Base-by-base conservation (phyloP, 495 filamentous ascomycete species). In the Podospora pseudopauciseta region DNA sequence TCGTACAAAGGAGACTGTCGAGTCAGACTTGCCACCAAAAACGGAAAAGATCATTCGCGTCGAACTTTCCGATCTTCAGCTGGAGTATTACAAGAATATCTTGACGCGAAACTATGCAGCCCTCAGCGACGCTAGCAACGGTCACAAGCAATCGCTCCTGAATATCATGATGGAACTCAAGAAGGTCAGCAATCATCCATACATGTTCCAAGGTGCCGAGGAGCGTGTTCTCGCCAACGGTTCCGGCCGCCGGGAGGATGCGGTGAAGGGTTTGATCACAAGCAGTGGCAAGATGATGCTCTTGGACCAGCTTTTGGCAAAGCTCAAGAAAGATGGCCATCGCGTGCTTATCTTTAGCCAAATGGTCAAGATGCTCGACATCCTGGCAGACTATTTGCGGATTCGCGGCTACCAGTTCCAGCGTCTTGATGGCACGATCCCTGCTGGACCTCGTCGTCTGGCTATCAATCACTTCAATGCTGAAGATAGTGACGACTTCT, bases 151-250 rank as follows among this genome's bases (percentile, higher is more conserved):
- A 70, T 97, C 93, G 1, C 80, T 98, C n/a, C 79, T 98, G 65
- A 99, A 99, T 79, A 96, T 99, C 75, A 97, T 97, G 86, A 99
- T 99, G 94, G 96, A 99, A 76, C 78, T 99, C 72, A 98, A 98
- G 83, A 99, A 99, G 78, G 92, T 93, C 70, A 97, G 93, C 84
- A 98, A 98, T 70, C 95, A 99, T 74, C 93, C 95, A 5, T 97
- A 96, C 80, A 96, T 98, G 90, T 97, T 99, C 71, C 89, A 91
- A 3, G 92, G 91, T 66, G 95, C 92, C 26, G 95, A 98, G 77
- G 92, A 94, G 39, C 91, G 89, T 55, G 90, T 97, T 60, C 79
- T 97, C 49, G 88, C 86, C 66, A 49, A 16, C 13, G 91, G 89
- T 11, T 90, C 88, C 74, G 84, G 84, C 28, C 87, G 90, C 13